A percentile compares a stretch with the other conserved stretches of the same genome.
Evolutionary conservation across 768 basidiomycete species (phyloP).

Genomic region (Dentipellis fragilis): DNA sequence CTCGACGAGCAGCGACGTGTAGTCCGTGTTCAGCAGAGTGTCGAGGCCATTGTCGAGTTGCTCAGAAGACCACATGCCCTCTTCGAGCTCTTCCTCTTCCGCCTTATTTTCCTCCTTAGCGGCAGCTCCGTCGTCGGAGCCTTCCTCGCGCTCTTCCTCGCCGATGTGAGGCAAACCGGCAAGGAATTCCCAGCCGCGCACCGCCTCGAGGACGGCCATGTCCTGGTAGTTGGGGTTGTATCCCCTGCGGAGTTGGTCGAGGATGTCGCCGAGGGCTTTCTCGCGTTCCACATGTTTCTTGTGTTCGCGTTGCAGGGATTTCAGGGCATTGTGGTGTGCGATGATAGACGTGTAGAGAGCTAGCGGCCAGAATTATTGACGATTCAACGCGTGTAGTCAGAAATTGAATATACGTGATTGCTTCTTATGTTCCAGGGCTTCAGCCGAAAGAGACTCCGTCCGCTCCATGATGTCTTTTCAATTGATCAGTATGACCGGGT

Average conservation of each 20-base stretch:
- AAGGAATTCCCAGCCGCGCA: constrained; percentile 82
- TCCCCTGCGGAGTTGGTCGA: constrained; percentile 66
- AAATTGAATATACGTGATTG: constrained; percentile 57
- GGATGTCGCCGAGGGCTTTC: constrained; percentile 70
- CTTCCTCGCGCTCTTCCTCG: constrained; percentile 44
- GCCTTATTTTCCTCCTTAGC: constrained; percentile 11
- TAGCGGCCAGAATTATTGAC: constrained; percentile 21
- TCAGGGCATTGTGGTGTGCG: constrained; percentile 64
- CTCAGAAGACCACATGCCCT: constrained; percentile 50
- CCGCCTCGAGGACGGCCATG: constrained; percentile 96
- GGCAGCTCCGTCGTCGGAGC: constrained; percentile 23
- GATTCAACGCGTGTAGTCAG: background rate
- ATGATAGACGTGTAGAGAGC: constrained; percentile 73
- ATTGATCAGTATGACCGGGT: background rate
- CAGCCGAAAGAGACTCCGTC: constrained; percentile 69
- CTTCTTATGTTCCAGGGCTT: constrained; percentile 76
- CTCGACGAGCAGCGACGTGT: constrained; percentile 63
- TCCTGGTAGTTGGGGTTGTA: constrained; percentile 99
- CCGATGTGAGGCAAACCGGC: constrained; percentile 65
- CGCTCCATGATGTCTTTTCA: constrained; percentile 71
- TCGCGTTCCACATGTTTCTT: constrained; percentile 67
- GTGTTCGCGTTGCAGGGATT: constrained; percentile 65
- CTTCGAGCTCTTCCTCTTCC: constrained; percentile 34
- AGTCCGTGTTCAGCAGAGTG: constrained; percentile 50
- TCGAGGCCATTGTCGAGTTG: constrained; percentile 51